Conservation (phyloP, 441 rosid genomes). For the Daphne laureola region DNA sequence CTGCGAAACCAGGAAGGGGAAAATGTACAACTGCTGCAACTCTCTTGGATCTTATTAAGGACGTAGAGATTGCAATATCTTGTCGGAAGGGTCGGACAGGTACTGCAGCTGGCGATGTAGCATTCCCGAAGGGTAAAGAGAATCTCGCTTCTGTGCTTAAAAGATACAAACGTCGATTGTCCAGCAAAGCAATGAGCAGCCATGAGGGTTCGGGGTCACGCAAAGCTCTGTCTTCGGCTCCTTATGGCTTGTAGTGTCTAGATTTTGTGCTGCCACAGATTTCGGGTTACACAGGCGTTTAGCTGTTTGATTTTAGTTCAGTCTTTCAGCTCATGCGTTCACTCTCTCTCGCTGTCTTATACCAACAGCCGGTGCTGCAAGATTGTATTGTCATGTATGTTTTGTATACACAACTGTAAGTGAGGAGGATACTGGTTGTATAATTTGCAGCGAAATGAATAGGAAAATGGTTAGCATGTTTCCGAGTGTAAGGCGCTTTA, state of each 20-base stretch:
- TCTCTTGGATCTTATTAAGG: slow-evolving; percentile 74
- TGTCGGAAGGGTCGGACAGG: slow-evolving; percentile 83
- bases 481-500: too few relatives aligned
- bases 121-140: slow-evolving; percentile 90
- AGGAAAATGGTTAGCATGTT: slow-evolving; percentile 13
- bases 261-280: background rate
- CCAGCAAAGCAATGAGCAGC: slow-evolving; percentile 37
- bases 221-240: slow-evolving; percentile 25
- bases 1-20: slow-evolving; percentile 68
- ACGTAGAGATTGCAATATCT: slow-evolving; percentile 80
- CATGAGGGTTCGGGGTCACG: slow-evolving; percentile 37
- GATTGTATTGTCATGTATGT: slow-evolving; percentile 21
- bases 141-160: slow-evolving; percentile 90
- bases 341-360: slow-evolving; percentile 26
- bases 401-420: slow-evolving; percentile 20
- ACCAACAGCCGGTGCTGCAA: slow-evolving; percentile 41
- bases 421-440: slow-evolving; percentile 16
- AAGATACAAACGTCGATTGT: slow-evolving; percentile 82
- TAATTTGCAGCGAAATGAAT: slow-evolving; percentile 28
- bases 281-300: slow-evolving; percentile 15
- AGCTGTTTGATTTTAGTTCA: slow-evolving; percentile 31
- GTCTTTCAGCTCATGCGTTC: slow-evolving; percentile 6
- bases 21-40: slow-evolving; percentile 60
- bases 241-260: slow-evolving; percentile 25
- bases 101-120: slow-evolving; percentile 96